Percentiles rank a stretch among this genome's conserved stretches.
Conservation (phyloP, 1,139 yeast genomes). For the Pichia sp. region DNA sequence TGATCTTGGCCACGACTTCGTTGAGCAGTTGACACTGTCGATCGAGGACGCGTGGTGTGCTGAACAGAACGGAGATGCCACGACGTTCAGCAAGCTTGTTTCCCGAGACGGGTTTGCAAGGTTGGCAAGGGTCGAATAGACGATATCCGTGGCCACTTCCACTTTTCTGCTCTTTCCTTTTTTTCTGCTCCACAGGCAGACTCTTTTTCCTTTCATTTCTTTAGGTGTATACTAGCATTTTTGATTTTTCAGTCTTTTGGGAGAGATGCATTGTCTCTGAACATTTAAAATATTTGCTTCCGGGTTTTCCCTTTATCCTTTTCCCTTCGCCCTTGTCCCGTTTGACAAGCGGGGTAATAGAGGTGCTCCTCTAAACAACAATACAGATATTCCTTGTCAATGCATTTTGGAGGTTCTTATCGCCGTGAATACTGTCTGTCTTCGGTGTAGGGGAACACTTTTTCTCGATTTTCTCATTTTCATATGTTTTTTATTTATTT, state of each 20-base stretch:
- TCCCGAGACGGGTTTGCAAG: conserved; percentile 18
- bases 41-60: conserved; percentile 31
- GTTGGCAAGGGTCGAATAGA: conserved; percentile 4
- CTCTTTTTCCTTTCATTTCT: background rate
- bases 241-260: background rate
- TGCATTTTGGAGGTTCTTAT: too few relatives aligned
- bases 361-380: too few relatives aligned
- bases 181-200: background rate
- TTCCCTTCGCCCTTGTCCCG: background rate
- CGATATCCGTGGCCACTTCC: background rate
- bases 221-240: background rate
- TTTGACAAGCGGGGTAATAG: too few relatives aligned
- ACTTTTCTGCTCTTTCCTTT: conserved; percentile 2
- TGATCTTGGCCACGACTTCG: conserved; percentile 19
- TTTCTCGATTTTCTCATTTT: too few relatives aligned
- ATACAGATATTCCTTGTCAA: too few relatives aligned
- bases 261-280: background rate
- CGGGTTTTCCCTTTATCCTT: background rate
- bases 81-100: conserved; percentile 20
- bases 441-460: too few relatives aligned
- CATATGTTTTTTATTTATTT: too few relatives aligned
- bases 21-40: conserved; percentile 21
- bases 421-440: too few relatives aligned
- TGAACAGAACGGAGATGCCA: conserved; percentile 15
- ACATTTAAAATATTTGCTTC: background rate